A percentile compares a stretch with the other conserved stretches of the same genome.
These are phyloP conservation scores for Sequoia sempervirens DNA, from an alignment of 75 land plant species.

Conservation along the genomic window DNA sequence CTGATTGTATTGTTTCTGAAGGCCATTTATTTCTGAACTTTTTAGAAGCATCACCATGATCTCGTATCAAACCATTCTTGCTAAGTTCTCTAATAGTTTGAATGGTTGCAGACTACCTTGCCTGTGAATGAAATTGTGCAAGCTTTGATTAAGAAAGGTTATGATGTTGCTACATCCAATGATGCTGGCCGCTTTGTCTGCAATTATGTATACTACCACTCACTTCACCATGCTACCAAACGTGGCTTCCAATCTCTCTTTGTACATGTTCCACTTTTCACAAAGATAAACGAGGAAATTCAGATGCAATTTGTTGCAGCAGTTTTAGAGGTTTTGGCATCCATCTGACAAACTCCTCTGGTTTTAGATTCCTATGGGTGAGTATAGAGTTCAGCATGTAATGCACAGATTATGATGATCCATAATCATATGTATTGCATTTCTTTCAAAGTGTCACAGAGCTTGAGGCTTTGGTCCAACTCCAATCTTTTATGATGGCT, in stretches of 20 bases:
- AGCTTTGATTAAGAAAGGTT: conserved; percentile 53
- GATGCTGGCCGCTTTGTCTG: conserved; percentile 98
- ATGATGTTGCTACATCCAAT: conserved; percentile 63
- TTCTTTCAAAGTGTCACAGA: not conserved
- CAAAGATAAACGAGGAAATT: conserved; percentile 67
- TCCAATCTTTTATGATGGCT: not conserved
- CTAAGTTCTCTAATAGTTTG: not conserved
- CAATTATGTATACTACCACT: conserved; percentile 93
- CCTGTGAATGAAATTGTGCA: conserved; percentile 68
- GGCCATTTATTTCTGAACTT: not conserved
- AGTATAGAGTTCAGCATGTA: not conserved
- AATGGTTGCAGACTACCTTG: conserved; percentile 53
- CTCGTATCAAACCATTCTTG: not conserved
- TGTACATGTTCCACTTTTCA: conserved; percentile 90
- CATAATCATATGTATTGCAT: not conserved
- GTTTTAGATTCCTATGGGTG: not conserved
- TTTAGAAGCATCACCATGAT: not conserved
- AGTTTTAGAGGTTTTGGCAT: conserved; percentile 72
- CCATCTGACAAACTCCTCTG: conserved; percentile 16
- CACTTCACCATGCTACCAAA: conserved; percentile 61
- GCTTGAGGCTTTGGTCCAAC: not conserved
- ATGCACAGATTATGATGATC: not conserved
- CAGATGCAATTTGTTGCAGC: conserved; percentile 85
- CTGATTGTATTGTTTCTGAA: not conserved
- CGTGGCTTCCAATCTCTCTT: conserved; percentile 72